Evolutionary conservation across 2,329 filamentous ascomycete species (phyloP).

Genomic region (Colletotrichum siamense): DNA sequence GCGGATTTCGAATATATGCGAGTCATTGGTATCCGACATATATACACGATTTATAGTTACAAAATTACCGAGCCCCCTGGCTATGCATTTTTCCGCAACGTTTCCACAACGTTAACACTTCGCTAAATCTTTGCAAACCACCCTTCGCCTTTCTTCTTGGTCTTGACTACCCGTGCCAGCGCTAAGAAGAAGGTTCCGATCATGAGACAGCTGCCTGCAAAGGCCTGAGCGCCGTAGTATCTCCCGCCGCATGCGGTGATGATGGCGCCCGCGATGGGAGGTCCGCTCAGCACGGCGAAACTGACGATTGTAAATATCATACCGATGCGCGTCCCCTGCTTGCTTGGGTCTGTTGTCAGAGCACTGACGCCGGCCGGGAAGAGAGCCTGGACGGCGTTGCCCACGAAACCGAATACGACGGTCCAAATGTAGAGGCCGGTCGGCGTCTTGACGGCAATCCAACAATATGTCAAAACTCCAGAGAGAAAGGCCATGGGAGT

Average conservation of each 20-base stretch:
- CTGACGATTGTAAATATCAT: constrained; percentile 64
- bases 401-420: constrained; percentile 67
- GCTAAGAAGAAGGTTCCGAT: constrained; percentile 45
- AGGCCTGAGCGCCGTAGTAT: constrained; percentile 55
- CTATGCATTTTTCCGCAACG: background rate
- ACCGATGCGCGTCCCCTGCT: constrained; percentile 60
- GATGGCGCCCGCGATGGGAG: constrained; percentile 56
- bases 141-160: constrained; percentile 39
- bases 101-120: background rate
- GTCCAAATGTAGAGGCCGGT: constrained; percentile 66
- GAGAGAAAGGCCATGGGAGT: constrained; percentile 50
- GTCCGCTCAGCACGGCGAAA: constrained; percentile 57
- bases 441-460: constrained; percentile 60
- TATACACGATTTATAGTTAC: background rate
- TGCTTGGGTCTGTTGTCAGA: constrained; percentile 55
- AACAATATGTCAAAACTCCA: constrained; percentile 54
- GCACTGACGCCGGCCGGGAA: constrained; percentile 68
- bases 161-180: constrained; percentile 42
- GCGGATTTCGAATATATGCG: background rate
- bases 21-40: background rate
- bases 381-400: constrained; percentile 68
- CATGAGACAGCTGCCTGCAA: constrained; percentile 49
- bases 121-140: constrained; percentile 45
- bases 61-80: background rate
- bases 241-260: constrained; percentile 44